Percentiles rank a stretch among this genome's conserved stretches.
phyloP scores from a whole-genome alignment of 2,329 filamentous ascomycete species.

The Hypomyces rosellus region DNA sequence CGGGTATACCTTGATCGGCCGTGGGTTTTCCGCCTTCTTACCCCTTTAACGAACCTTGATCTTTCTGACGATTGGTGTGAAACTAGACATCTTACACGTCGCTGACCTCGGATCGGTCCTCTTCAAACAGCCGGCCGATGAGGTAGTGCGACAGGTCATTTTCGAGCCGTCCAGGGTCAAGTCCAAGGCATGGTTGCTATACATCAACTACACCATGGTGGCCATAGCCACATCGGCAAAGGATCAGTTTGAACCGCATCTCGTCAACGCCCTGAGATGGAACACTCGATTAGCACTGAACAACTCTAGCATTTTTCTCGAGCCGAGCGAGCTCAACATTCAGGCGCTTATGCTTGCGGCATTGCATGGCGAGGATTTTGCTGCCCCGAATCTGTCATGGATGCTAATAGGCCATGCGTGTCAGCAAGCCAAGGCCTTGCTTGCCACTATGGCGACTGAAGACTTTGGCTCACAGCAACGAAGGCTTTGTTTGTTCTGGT shows the following conservation, averaged over 20 bases:
- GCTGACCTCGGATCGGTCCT: background rate
- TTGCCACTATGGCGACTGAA: background rate
- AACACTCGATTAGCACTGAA: slow-evolving; percentile 5
- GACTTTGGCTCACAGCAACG: slow-evolving; percentile 1
- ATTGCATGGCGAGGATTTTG: slow-evolving; percentile 4
- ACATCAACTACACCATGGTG: background rate
- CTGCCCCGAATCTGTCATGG: slow-evolving; percentile 7
- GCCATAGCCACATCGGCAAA: background rate
- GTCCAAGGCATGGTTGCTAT: background rate
- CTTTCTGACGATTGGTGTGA: background rate
- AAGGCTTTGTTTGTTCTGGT: slow-evolving; percentile 6
- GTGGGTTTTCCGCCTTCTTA: background rate
- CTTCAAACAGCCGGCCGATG: background rate
- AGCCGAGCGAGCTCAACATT: slow-evolving; percentile 6
- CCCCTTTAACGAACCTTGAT: background rate
- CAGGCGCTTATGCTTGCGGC: slow-evolving; percentile 5
- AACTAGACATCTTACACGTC: background rate
- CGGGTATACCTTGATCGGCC: background rate
- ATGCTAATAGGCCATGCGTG: slow-evolving; percentile 10
- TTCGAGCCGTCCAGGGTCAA: background rate
- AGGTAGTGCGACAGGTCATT: background rate
- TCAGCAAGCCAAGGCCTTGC: slow-evolving; percentile 4
- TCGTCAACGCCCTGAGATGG: background rate
- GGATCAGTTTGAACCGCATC: background rate
- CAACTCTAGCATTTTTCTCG: slow-evolving; percentile 4